These are phyloP conservation scores for Periglandula ipomoeae DNA, from an alignment of 2,329 filamentous ascomycete genomes.

Conservation along the genomic window DNA sequence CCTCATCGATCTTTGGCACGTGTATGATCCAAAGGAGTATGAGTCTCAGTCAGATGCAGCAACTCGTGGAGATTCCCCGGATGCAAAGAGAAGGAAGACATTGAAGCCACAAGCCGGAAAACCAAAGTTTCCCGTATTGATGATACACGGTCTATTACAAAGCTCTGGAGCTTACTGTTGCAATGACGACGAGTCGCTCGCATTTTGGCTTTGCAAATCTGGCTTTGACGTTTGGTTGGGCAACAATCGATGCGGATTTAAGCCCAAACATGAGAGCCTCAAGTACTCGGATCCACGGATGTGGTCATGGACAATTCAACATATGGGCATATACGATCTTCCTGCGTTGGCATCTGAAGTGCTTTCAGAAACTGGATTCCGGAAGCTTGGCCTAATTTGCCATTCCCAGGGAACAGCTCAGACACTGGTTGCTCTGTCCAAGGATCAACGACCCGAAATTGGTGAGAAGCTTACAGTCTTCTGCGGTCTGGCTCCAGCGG, in stretches of 20 bases:
- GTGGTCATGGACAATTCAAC: constrained; percentile 94
- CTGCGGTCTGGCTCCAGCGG: constrained; percentile 82
- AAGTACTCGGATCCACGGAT: constrained; percentile 72
- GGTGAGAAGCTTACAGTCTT: constrained; percentile 80
- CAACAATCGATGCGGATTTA: constrained; percentile 84
- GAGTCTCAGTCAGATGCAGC: constrained; percentile 17
- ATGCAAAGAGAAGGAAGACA: constrained; percentile 27
- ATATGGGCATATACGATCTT: constrained; percentile 87
- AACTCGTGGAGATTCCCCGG: background rate
- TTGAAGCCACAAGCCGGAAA: constrained; percentile 28
- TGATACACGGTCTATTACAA: constrained; percentile 85
- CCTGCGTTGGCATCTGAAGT: constrained; percentile 73
- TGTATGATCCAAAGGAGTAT: constrained; percentile 76
- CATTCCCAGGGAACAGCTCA: constrained; percentile 91
- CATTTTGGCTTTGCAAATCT: constrained; percentile 85
- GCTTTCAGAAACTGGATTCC: constrained; percentile 71
- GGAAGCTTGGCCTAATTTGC: constrained; percentile 71
- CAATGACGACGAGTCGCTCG: constrained; percentile 81
- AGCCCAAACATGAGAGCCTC: constrained; percentile 65
- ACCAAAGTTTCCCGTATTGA: constrained; percentile 69
- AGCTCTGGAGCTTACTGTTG: constrained; percentile 81
- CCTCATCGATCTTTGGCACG: constrained; percentile 79
- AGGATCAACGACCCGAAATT: constrained; percentile 79
- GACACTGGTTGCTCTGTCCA: constrained; percentile 78
- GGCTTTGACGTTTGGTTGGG: constrained; percentile 95